A percentile compares a stretch with the other conserved stretches of the same genome.
phyloP scores from a whole-genome alignment of 2,329 filamentous ascomycete genomes.

The Ascochyta pisi region DNA sequence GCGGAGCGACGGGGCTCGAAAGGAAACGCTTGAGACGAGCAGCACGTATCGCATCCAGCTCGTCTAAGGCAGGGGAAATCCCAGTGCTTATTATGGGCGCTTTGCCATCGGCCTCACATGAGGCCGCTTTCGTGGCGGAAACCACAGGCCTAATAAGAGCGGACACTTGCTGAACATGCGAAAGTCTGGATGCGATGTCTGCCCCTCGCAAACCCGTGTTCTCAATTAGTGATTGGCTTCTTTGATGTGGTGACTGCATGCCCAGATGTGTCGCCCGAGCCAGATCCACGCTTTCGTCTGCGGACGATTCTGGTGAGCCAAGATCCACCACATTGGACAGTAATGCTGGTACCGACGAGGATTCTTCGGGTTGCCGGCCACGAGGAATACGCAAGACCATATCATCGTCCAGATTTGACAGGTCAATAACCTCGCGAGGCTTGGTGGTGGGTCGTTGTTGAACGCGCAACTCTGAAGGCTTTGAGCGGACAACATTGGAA shows the following conservation, averaged over 20 bases:
- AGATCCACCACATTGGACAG: constrained; percentile 4
- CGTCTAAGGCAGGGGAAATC: background rate
- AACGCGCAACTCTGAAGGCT: background rate
- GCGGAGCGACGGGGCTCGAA: background rate
- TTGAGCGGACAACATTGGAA: background rate
- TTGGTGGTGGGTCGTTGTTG: background rate
- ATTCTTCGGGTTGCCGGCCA: background rate
- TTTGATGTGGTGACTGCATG: background rate
- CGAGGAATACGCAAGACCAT: background rate
- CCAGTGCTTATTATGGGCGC: background rate
- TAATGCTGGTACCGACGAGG: background rate
- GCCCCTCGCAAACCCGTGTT: background rate
- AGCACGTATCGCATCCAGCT: background rate
- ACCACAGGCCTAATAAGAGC: background rate
- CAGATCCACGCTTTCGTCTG: background rate
- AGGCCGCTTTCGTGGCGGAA: background rate
- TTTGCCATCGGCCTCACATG: background rate
- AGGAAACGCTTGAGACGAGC: constrained; percentile 13
- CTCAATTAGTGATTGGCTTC: background rate
- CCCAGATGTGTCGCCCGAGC: background rate
- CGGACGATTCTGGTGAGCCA: background rate
- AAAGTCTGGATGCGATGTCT: background rate
- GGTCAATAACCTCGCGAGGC: background rate
- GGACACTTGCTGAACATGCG: background rate
- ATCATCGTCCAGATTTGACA: background rate